Base-by-base conservation (phyloP, 331 rosid species). In the Rosa hybrid region DNA sequence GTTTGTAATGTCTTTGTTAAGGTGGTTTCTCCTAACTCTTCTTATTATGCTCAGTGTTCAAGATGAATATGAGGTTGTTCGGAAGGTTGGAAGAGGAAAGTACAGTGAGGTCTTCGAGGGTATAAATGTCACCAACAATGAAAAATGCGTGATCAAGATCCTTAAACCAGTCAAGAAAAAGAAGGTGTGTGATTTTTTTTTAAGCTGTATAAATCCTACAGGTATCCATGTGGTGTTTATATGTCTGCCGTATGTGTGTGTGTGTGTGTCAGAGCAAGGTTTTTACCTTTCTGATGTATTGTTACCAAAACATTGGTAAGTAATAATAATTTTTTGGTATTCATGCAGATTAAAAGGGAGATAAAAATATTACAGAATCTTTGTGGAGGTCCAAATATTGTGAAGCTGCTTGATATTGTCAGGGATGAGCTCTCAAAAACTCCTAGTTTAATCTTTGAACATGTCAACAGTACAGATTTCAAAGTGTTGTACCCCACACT, bases 101-200 rank as follows among this genome's bases (percentile, higher is more conserved):
- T 87, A 87, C 79, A 87, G 86, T 54, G 87, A 87, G 86, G 90
- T 87, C 9, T 84, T 87, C 18, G 90, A 87, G 77, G 90, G 90
- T 46, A 56, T 87, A 41, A 81, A 87, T 54, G 63, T 81, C 69
- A 87, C 80, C 60, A 79, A 76, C 57, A 87, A 76, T 34, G 87
- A 84, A 46, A 84, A 81, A 44, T 84, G 90, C 62, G 69, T 87
- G 54, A 81, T 87, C 77, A 87, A 87, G 86, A 87, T 87, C 85
- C 90, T 87, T 48, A 87, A 87, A 68, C 90, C 90, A 0, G 84
- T 84, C 12, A 87, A 84, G 84, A 87, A 87, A 48, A 87, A 81
- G 83, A 86, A 86, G 83, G 90, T 84, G 25, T 27, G 81, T 44
- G 51, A 13, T 16, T 65, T 42, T 30, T 30, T 10, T 72, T 25